These are phyloP conservation scores for Pigoraptor vietnamica DNA, from an alignment of 78 protist species.

Conservation along the genomic window DNA sequence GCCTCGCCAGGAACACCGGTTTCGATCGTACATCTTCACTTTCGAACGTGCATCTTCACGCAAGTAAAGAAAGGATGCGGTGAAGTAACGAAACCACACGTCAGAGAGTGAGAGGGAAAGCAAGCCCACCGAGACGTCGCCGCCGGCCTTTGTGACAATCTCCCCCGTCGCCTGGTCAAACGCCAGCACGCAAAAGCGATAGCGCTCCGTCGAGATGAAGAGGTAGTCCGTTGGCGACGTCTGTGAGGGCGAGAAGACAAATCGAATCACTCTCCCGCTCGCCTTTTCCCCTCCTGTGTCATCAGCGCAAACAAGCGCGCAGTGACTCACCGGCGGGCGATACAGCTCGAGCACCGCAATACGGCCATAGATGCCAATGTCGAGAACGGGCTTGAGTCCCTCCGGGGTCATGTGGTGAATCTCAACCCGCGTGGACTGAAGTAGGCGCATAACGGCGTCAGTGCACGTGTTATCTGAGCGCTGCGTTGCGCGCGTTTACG, in stretches of 20 bases:
- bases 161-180: constrained; percentile 41
- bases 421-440: constrained; percentile 55
- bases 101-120: too few species aligned
- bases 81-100: too few species aligned
- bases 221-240: constrained; percentile 20
- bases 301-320: too few species aligned
- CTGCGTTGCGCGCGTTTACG: too few species aligned
- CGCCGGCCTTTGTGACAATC: constrained; percentile 54
- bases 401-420: constrained; percentile 41
- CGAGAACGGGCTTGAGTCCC: constrained; percentile 61
- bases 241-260: not conserved
- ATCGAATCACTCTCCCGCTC: constrained; percentile 21
- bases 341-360: constrained; percentile 38
- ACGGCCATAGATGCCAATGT: constrained; percentile 61
- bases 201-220: constrained; percentile 59
- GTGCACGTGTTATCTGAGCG: too few species aligned
- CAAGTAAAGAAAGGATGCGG: too few species aligned
- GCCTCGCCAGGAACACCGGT: too few species aligned
- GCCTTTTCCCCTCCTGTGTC: not conserved
- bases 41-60: too few species aligned
- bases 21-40: too few species aligned
- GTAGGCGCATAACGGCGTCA: not conserved
- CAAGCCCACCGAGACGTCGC: constrained; percentile 33
- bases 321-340: constrained; percentile 19
- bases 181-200: constrained; percentile 48